Base-by-base conservation (phyloP, 208 protist species). In the Leishmania aethiopica region DNA sequence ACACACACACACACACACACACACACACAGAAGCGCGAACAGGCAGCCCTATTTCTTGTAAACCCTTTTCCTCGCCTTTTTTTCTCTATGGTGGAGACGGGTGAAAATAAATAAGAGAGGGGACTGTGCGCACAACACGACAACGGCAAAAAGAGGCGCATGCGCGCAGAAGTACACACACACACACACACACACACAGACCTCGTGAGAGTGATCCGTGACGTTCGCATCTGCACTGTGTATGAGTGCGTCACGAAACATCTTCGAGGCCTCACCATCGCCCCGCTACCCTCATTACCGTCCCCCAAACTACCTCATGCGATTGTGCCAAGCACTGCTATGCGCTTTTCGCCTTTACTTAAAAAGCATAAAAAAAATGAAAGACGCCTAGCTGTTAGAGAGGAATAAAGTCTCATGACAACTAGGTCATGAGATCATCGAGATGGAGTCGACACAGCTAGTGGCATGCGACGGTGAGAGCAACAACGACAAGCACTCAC, bases 91-190 rank as follows among this genome's bases (percentile, higher is more conserved):
- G 22, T 67, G 32, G 59, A 32, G 45, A 60, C 25, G 19, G 37
- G 60, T 15, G 40, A 51, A 64, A 3, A 28, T 3, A 51, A 32
- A 5, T 47, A 28, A 79, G 79, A 64, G 32, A 75, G 70, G 4
- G 62, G n/a, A 13, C 28, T 0, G n/a, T 22, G 10, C 3, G n/a
- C 62, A 67, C 10, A 67, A 19, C 32, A 40, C 32, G 3, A 32
- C 28, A 3, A 67, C 62, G 45, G 35, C 57, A 81, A 79, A 72
- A 28, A 84, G 67, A 84, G 70, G 79, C 19, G 74, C 67, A 11
- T 32, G 42, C 19, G 25, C 40, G 42, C 67, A 73, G 47, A 81
- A 49, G n/a, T 25, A 67, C 28, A 66, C n/a, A 75, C 10, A 49
- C 13, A 73, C 49, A 35, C 42, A 73, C 49, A 49, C 42, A 73